These are phyloP conservation scores for Penicillium palitans DNA, from an alignment of 2,329 filamentous ascomycete genomes.

Conservation along the genomic window DNA sequence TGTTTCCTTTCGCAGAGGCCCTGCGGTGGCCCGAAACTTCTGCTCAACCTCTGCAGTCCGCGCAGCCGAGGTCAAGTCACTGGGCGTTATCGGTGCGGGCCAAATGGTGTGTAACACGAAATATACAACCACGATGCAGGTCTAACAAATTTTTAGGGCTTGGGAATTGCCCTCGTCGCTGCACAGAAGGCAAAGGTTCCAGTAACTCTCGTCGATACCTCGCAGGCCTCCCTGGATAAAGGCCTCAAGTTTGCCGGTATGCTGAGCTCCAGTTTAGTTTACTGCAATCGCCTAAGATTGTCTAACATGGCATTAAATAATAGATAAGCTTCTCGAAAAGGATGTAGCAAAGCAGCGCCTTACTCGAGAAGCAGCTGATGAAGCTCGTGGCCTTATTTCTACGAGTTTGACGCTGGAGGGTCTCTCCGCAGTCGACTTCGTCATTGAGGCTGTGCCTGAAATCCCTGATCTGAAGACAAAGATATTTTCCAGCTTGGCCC, in stretches of 20 bases:
- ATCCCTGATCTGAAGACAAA: slow-evolving; percentile 82
- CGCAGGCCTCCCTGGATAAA: slow-evolving; percentile 81
- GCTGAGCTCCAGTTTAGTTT: neutral
- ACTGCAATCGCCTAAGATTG: neutral
- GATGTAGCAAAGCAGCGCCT: slow-evolving; percentile 86
- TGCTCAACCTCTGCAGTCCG: slow-evolving; percentile 66
- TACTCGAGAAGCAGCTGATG: slow-evolving; percentile 75
- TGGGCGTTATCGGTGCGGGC: slow-evolving; percentile 91
- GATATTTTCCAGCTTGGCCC: slow-evolving; percentile 80
- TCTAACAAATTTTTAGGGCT: slow-evolving; percentile 60
- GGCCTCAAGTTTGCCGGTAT: slow-evolving; percentile 83
- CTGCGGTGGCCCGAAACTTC: slow-evolving; percentile 58
- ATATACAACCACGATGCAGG: neutral
- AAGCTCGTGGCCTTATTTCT: slow-evolving; percentile 67
- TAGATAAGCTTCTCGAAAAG: slow-evolving; percentile 89
- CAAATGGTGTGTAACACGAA: slow-evolving; percentile 72
- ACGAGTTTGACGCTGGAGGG: slow-evolving; percentile 73
- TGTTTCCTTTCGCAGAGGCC: slow-evolving; percentile 30
- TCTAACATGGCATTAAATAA: slow-evolving; percentile 1
- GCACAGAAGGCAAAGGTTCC: slow-evolving; percentile 79
- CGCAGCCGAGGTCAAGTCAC: slow-evolving; percentile 72
- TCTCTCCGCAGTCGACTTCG: slow-evolving; percentile 84
- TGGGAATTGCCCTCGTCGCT: slow-evolving; percentile 94
- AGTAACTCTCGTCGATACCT: slow-evolving; percentile 82
- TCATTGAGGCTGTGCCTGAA: slow-evolving; percentile 96